Evolutionary conservation across 371 early-diverging fungal genomes (phyloP).

Genomic region (Chytridium lagenaria): DNA sequence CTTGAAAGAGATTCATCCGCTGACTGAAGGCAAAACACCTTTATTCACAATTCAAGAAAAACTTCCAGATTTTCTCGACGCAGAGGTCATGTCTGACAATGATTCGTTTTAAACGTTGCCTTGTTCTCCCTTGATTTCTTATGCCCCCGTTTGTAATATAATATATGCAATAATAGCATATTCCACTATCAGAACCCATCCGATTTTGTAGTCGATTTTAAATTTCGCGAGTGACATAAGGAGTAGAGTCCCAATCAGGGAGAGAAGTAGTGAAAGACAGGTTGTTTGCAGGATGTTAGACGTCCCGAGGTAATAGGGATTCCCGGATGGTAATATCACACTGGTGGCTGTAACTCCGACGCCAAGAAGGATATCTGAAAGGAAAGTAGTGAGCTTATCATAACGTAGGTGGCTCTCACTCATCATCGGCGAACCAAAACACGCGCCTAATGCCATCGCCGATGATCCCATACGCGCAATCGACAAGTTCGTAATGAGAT

Average conservation of each 20-base stretch:
- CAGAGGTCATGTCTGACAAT: constrained; percentile 50
- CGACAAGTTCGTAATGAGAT: constrained; percentile 48
- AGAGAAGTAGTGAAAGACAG: constrained; percentile 22
- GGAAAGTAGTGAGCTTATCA: not conserved
- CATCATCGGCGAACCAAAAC: constrained; percentile 53
- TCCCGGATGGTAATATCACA: constrained; percentile 19
- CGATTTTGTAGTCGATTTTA: constrained; percentile 21
- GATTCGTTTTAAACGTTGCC: constrained; percentile 33
- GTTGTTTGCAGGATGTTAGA: constrained; percentile 26
- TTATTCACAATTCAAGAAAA: constrained; percentile 70
- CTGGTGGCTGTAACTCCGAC: constrained; percentile 40
- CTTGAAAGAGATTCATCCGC: constrained; percentile 41
- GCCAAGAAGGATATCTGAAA: constrained; percentile 46
- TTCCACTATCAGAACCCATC: constrained; percentile 29
- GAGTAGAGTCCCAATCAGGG: constrained; percentile 17
- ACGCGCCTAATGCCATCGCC: constrained; percentile 55
- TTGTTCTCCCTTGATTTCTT: not conserved
- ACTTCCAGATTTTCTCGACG: constrained; percentile 71
- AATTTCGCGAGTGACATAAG: constrained; percentile 23
- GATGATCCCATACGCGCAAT: constrained; percentile 50
- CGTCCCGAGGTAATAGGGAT: constrained; percentile 17
- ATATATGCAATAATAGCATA: constrained; percentile 30
- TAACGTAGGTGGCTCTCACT: constrained; percentile 27
- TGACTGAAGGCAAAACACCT: constrained; percentile 60
- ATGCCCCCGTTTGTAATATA: constrained; percentile 14